These are phyloP conservation scores for Phytophthora melonis DNA, from an alignment of 352 stramenopile species.

Conservation along the genomic window DNA sequence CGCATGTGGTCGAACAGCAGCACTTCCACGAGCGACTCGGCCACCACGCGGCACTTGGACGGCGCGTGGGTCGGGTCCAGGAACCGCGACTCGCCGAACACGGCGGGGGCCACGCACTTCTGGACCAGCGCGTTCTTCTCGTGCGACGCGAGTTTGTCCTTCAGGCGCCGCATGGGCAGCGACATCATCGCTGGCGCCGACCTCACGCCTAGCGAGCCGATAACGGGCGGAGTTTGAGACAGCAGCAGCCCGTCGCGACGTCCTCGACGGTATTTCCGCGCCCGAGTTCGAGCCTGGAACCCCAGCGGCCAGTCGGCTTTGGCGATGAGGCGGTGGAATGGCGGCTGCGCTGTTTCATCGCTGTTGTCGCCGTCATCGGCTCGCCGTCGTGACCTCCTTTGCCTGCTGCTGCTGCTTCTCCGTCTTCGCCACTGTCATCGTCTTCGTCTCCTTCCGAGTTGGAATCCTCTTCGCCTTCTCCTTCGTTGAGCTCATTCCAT, in stretches of 20 bases:
- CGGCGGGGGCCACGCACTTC: conserved; percentile 55
- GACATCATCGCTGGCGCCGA: conserved; percentile 19
- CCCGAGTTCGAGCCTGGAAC: conserved; percentile 61
- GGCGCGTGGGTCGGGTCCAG: conserved; percentile 55
- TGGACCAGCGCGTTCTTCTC: conserved; percentile 57
- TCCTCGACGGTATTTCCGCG: conserved; percentile 53
- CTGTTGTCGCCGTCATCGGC: conserved; percentile 13
- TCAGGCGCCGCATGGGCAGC: conserved; percentile 24
- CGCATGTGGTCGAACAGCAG: conserved; percentile 76
- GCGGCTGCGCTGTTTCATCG: conserved; percentile 39
- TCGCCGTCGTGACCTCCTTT: conserved; percentile 4
- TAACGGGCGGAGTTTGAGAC: conserved; percentile 16
- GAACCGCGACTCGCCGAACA: conserved; percentile 75
- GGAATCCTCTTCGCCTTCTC: conserved; percentile 12
- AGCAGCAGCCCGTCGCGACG: conserved; percentile 60
- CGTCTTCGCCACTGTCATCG: conserved; percentile 2
- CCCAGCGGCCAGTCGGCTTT: conserved; percentile 72
- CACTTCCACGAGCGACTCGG: conserved; percentile 77
- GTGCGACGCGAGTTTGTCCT: conserved; percentile 37
- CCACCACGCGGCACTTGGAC: conserved; percentile 72
- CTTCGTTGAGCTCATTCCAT: conserved; percentile 14
- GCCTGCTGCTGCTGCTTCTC: neutral
- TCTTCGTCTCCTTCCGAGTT: conserved; percentile 17
- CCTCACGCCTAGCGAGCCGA: conserved; percentile 1
- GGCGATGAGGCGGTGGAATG: conserved; percentile 69